Percentiles rank a stretch among this genome's conserved stretches.
Conservation (phyloP, 805 yeast species). For the Candida qinlingensis region DNA sequence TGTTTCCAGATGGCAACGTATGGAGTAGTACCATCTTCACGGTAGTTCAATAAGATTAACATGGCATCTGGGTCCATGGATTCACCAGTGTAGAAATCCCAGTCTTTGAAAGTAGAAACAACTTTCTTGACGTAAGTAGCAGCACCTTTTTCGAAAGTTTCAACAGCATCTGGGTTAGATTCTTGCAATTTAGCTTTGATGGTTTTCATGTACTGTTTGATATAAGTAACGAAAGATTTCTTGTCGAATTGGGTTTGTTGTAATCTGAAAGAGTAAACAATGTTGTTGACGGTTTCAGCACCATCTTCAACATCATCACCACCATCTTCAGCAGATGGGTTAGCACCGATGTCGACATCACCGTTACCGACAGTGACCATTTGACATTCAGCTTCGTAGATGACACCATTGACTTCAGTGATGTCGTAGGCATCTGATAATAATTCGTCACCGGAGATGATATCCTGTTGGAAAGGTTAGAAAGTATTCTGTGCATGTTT, state of each 20-base stretch:
- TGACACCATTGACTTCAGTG: constrained; percentile 81
- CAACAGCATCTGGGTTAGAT: constrained; percentile 80
- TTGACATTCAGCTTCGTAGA: constrained; percentile 94
- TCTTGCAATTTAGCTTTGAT: constrained; percentile 90
- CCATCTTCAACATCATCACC: constrained; percentile 76
- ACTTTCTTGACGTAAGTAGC: constrained; percentile 94
- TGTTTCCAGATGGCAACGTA: constrained; percentile 98
- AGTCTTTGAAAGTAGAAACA: constrained; percentile 92
- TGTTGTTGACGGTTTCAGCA: constrained; percentile 92
- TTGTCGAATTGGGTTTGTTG: constrained; percentile 95
- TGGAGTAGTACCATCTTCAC: constrained; percentile 99
- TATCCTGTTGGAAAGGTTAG: constrained; percentile 51
- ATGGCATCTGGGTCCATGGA: constrained; percentile 99
- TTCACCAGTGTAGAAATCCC: constrained; percentile 99
- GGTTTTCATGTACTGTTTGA: constrained; percentile 98
- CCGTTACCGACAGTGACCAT: constrained; percentile 88
- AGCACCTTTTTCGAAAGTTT: constrained; percentile 96
- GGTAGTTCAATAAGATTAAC: constrained; percentile 97
- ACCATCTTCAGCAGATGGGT: constrained; percentile 98
- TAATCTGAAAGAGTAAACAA: constrained; percentile 97
- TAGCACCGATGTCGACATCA: constrained; percentile 97
- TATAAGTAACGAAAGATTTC: constrained; percentile 93
- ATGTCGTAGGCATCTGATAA: constrained; percentile 96
- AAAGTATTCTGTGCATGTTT: not conserved
- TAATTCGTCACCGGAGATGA: constrained; percentile 91